Base-by-base conservation (phyloP, 2,329 filamentous ascomycete genomes). In the Colletotrichum agaves region DNA sequence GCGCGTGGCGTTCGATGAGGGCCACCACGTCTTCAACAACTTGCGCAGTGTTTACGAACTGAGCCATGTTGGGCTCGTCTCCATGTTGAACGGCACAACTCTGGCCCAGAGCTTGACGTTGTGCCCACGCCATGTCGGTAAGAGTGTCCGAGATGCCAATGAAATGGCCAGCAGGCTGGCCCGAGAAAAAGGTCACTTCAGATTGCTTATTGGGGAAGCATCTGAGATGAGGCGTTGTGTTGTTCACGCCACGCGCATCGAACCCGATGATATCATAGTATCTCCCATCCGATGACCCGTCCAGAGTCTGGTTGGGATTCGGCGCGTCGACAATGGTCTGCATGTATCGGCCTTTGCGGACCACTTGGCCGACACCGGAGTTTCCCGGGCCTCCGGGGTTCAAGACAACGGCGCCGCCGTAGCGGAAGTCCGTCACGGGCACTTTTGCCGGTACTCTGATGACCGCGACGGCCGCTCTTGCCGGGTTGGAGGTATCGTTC, bases 11-110 rank as follows among this genome's bases (percentile, higher is more conserved):
- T 67, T 86, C 83, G 11, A 81, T 75, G 39, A 86, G 78, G 44
- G 81, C 78, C 7, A 86, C 73, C 81, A 86, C 85, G 67, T 86
- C 83, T 43, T 79, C 74, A 2, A 81, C 83, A 2, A 83, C 81
- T 23, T 78, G 80, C 2, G 82, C 80, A 0, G 84, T 85, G 15
- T 79, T 80, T 50, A 83, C 75, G 71, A 81, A 82, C 41, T 60
- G 61, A 1, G 73, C 63, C 19, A 75, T 73, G 46, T 73, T 73
- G 10, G 69, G 66, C 17, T 72, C 71, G 33, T 71, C 70, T 5
- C 62, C 67, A 5, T 62, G 61, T 2, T 8, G 27, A 3, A 11
- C 8, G 0, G 72, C 66, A 62, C 74, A 75, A 35, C 71, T 73
- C 17, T 58, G 60, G 3, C 71, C 73, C n/a, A 74, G 47, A 12